Conservation (phyloP, 345 rosid species). For the Euphorbia tirucalli region DNA sequence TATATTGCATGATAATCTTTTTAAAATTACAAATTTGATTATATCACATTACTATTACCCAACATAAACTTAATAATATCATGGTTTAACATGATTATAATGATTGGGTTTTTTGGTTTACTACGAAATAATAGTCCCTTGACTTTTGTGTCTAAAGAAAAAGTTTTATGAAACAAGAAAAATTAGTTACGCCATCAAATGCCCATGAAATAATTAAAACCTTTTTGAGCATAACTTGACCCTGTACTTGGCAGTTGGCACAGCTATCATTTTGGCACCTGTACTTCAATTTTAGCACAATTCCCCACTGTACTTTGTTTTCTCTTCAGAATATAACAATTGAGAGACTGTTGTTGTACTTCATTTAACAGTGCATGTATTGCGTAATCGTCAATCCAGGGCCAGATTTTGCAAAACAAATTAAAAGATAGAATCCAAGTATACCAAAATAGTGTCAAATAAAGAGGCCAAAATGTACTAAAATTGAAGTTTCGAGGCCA, state of each 20-base stretch:
- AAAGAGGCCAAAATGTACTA: neutral
- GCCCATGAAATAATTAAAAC: neutral
- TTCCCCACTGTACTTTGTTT: too few species aligned
- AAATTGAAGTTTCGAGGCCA: neutral
- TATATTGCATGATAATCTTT: too few species aligned
- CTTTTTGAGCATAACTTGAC: slow-evolving; percentile 6
- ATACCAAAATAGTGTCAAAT: neutral
- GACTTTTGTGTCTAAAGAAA: neutral
- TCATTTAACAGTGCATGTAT: neutral
- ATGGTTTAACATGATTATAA: neutral
- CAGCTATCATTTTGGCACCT: neutral
- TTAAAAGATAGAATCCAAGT: too few species aligned
- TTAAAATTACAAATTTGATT: too few species aligned
- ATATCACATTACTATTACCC: neutral
- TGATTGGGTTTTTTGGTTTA: too few species aligned
- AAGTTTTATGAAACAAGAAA: too few species aligned
- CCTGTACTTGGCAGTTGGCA: neutral
- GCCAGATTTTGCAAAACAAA: too few species aligned
- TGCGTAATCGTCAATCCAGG: too few species aligned
- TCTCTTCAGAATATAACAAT: neutral
- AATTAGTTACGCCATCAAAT: neutral
- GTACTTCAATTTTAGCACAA: neutral
- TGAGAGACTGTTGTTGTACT: neutral
- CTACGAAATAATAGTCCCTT: neutral
- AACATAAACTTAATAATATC: neutral